Conservation (phyloP, 176 grass and related monocot species). For the Cymbopogon citratus region DNA sequence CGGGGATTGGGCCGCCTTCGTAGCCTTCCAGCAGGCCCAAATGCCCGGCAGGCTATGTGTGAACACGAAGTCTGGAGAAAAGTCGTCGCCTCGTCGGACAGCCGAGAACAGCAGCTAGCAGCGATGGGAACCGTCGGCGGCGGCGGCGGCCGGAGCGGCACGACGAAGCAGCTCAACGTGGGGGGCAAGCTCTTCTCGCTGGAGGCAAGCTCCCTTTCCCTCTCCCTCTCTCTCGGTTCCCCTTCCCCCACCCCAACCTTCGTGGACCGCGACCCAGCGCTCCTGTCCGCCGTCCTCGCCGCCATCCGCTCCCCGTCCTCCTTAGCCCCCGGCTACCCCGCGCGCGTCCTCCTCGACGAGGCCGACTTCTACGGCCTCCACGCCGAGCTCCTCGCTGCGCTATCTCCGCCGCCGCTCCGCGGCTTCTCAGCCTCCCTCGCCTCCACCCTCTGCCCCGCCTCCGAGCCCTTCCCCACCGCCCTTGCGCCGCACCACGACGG, state of each 20-base stretch:
- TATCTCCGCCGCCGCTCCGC: constrained; percentile 67
- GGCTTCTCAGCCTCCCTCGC: constrained; percentile 62
- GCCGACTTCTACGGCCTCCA: constrained; percentile 63
- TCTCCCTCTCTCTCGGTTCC: constrained; percentile 39
- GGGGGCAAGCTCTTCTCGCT: constrained; percentile 61
- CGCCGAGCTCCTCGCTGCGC: constrained; percentile 40
- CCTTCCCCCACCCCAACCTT: constrained; percentile 31
- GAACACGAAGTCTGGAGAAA: background rate
- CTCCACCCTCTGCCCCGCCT: constrained; percentile 47
- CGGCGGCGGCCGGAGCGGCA: constrained; percentile 8
- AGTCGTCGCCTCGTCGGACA: constrained; percentile 12
- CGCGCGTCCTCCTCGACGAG: constrained; percentile 50
- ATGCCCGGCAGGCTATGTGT: no score
- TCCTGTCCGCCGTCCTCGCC: constrained; percentile 55
- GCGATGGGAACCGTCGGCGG: constrained; percentile 21
- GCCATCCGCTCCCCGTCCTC: constrained; percentile 54
- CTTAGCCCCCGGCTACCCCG: constrained; percentile 26
- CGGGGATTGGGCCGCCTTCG: background rate
- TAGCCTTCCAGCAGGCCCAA: background rate
- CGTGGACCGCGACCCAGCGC: constrained; percentile 64
- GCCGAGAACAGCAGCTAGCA: background rate
- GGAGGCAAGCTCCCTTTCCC: constrained; percentile 42
- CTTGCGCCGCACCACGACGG: constrained; percentile 54
- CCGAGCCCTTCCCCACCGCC: constrained; percentile 65
- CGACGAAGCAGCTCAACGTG: constrained; percentile 60